These are phyloP conservation scores for Trichosporon sp. DNA, from an alignment of 1,284 basidiomycete species.

Conservation along the genomic window DNA sequence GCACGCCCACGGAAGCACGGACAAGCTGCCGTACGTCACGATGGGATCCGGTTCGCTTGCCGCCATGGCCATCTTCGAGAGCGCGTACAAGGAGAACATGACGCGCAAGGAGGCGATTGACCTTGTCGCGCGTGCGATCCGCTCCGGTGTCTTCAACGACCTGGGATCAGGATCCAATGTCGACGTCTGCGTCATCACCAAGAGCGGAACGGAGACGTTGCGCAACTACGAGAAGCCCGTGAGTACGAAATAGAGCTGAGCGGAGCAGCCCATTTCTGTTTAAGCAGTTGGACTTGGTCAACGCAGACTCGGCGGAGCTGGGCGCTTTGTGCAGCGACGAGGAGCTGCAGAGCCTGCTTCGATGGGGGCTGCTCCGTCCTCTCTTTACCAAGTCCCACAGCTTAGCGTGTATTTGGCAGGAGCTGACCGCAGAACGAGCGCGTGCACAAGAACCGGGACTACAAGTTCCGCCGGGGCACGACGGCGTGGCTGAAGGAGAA, in stretches of 20 bases:
- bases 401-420: no score
- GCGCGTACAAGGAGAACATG: constrained; percentile 77
- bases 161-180: constrained; percentile 96
- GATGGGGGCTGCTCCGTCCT: no score
- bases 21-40: constrained; percentile 97
- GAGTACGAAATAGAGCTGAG: constrained; percentile 19
- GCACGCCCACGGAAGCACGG: constrained; percentile 93
- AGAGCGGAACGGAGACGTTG: constrained; percentile 75
- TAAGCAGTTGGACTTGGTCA: neutral
- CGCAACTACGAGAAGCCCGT: constrained; percentile 84
- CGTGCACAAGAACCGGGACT: constrained; percentile 68
- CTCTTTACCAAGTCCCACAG: no score
- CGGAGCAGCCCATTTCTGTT: neutral
- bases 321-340: no score
- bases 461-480: constrained; percentile 78
- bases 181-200: constrained; percentile 92
- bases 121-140: constrained; percentile 81
- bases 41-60: constrained; percentile 97
- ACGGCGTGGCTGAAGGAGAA: constrained; percentile 81
- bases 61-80: constrained; percentile 98
- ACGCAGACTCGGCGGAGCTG: no score
- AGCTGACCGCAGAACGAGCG: constrained; percentile 61
- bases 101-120: constrained; percentile 75
- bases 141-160: constrained; percentile 98
- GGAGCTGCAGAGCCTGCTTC: no score